Conservation (phyloP, 176 grass and related monocot species). For the Canna indica region DNA sequence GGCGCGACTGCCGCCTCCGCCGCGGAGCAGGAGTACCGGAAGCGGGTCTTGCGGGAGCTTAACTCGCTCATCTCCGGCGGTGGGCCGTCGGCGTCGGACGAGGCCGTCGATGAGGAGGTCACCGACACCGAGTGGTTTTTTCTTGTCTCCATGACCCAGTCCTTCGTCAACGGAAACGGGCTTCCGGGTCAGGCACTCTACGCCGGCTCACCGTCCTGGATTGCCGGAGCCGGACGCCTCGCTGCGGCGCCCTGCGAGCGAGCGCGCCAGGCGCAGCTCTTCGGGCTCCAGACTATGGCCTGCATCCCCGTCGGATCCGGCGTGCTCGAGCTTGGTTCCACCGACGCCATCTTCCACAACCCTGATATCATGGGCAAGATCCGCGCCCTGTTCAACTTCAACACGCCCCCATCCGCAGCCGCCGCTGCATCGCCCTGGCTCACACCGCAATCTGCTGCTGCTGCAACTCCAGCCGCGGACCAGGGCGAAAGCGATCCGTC, state of each 20-base stretch:
- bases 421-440: slow-evolving; percentile 6
- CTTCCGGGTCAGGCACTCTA: slow-evolving; percentile 61
- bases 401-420: slow-evolving; percentile 5
- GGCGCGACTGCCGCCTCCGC: slow-evolving; percentile 13
- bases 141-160: slow-evolving; percentile 97
- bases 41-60: slow-evolving; percentile 72
- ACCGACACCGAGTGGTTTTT: slow-evolving; percentile 99
- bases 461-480: slow-evolving; percentile 5
- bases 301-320: slow-evolving; percentile 74
- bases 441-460: slow-evolving; percentile 3
- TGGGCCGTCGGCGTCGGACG: slow-evolving; percentile 29
- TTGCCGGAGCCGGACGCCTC: slow-evolving; percentile 36
- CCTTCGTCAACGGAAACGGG: slow-evolving; percentile 41
- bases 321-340: slow-evolving; percentile 88
- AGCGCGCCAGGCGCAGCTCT: slow-evolving; percentile 50
- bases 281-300: slow-evolving; percentile 86
- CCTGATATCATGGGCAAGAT: slow-evolving; percentile 49
- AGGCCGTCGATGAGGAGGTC: slow-evolving; percentile 96
- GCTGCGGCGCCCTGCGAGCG: slow-evolving; percentile 48
- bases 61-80: slow-evolving; percentile 69
- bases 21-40: slow-evolving; percentile 83
- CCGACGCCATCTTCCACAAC: slow-evolving; percentile 61
- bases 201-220: slow-evolving; percentile 39
- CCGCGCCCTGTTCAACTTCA: slow-evolving; percentile 55
- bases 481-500: slow-evolving; percentile 74